These are phyloP conservation scores for Cornus suecica DNA, from an alignment of 148 eudicot species.

Conservation along the genomic window DNA sequence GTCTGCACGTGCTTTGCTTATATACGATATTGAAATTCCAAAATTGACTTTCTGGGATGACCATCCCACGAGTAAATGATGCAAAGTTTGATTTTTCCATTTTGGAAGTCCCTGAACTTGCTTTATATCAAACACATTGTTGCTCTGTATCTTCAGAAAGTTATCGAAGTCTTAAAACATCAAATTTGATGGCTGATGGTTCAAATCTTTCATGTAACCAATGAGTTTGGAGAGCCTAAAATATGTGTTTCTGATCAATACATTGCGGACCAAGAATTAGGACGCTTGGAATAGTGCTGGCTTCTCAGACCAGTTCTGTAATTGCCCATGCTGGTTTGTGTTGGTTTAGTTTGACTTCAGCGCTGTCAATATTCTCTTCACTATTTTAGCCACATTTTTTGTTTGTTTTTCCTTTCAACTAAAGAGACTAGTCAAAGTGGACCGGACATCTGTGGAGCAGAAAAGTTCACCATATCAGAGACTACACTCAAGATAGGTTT, in stretches of 20 bases:
- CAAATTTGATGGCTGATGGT: not conserved
- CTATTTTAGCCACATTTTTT: not conserved
- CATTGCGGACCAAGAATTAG: not conserved
- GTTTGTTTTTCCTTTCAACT: not conserved
- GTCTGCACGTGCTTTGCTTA: no score
- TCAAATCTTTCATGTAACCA: not conserved
- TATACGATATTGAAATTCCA: not conserved
- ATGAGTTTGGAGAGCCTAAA: no score
- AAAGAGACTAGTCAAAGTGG: not conserved
- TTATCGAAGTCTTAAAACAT: not conserved
- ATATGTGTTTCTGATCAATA: no score
- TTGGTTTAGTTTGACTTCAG: not conserved
- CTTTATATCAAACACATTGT: not conserved
- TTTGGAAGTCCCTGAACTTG: not conserved
- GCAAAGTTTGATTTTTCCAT: not conserved
- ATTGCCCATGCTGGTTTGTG: not conserved
- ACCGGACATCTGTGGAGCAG: not conserved
- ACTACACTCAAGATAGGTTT: not conserved
- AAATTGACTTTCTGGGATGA: not conserved
- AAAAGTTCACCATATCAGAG: no score
- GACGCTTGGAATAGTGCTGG: not conserved
- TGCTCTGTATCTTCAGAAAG: not conserved
- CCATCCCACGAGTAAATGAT: not conserved
- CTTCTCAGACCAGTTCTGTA: not conserved
- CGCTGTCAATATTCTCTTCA: not conserved